Evolutionary conservation across 106 monocot species (phyloP), one percentile per base, ranked within the genome.

Genomic region (Platanthera guangdongensis): DNA sequence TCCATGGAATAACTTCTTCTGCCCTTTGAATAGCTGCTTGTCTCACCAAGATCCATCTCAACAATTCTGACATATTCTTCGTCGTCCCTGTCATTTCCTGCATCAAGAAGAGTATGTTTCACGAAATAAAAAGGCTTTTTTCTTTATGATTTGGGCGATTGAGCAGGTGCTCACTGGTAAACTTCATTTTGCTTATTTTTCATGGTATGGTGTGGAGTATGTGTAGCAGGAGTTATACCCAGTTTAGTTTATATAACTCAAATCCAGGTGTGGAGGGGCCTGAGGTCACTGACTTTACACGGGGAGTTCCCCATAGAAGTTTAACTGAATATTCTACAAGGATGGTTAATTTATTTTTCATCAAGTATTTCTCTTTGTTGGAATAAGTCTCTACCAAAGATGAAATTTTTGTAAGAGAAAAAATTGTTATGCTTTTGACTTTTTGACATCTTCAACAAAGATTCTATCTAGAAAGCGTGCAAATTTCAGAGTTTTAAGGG

Each of bases 21-120:
- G 78, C 78, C 75, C 64, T 77, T 79, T 50, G 81, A 72, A 67
- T 53, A 82, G 16, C 74, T 77, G 52, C 76, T 88, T 28, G 78
- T 25, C 54, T 81, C 87, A 32, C 80, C 82, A 49, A 74, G 76
- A 75, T 90, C 92, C 86, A 90, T 84, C 68, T 88, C 87, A 46
- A 88, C 87, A 53, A 86, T 90, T 74, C 88, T 90, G 53, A 85
- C 65, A 30, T 86, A 80, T 52, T 87, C 92, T 18, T 86, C 83
- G 13, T 60, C 54, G 72, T 54, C 82, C 48, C 80, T 80, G 62
- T 88, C 80, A 86, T 80, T 52, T 92, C 91, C 91, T 92, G 74
- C 39, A 80, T 18, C 18, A 25, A 13, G 16, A 64, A 68, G 45
- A 57, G 60, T 69, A 6, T 67, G 30, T 54, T 80, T 74, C 19